Evolutionary conservation across 495 filamentous ascomycete genomes (phyloP).

Genomic region (Amniculicola lignicola): DNA sequence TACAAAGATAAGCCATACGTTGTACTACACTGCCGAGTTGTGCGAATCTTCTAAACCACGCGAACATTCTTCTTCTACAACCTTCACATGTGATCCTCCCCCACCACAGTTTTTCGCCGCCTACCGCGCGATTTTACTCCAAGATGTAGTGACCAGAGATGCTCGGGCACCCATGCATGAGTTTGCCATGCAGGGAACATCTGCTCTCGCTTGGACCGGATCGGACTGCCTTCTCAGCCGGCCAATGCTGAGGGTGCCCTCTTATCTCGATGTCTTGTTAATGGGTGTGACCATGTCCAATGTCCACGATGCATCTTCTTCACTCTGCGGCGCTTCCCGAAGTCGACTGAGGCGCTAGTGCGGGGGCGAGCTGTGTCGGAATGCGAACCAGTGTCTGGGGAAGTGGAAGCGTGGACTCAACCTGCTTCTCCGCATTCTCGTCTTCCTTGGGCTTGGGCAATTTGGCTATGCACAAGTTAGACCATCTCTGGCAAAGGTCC

Average conservation of each 20-base stretch:
- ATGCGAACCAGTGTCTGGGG: conserved; percentile 81
- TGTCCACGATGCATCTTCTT: neutral
- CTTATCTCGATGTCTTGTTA: conserved; percentile 5
- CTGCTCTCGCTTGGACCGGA: conserved; percentile 4
- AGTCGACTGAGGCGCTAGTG: conserved; percentile 26
- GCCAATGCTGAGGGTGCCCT: conserved; percentile 3
- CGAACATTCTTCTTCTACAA: too few relatives aligned
- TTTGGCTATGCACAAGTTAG: conserved; percentile 48
- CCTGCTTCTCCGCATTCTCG: conserved; percentile 40
- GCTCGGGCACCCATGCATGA: too few relatives aligned
- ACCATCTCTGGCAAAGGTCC: neutral
- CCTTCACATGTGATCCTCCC: too few relatives aligned
- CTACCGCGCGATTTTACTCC: too few relatives aligned
- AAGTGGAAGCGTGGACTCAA: conserved; percentile 51
- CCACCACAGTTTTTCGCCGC: too few relatives aligned
- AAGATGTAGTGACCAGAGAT: too few relatives aligned
- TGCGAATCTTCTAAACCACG: too few relatives aligned
- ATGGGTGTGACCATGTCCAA: neutral
- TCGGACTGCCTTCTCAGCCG: neutral
- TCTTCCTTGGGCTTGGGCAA: conserved; percentile 58
- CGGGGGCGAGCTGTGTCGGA: conserved; percentile 58
- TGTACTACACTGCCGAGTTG: too few relatives aligned
- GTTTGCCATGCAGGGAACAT: too few relatives aligned
- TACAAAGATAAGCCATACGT: too few relatives aligned
- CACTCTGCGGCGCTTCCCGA: conserved; percentile 28